Conservation (phyloP, 202 grass and related monocot genomes). For the Carex arenaria region DNA sequence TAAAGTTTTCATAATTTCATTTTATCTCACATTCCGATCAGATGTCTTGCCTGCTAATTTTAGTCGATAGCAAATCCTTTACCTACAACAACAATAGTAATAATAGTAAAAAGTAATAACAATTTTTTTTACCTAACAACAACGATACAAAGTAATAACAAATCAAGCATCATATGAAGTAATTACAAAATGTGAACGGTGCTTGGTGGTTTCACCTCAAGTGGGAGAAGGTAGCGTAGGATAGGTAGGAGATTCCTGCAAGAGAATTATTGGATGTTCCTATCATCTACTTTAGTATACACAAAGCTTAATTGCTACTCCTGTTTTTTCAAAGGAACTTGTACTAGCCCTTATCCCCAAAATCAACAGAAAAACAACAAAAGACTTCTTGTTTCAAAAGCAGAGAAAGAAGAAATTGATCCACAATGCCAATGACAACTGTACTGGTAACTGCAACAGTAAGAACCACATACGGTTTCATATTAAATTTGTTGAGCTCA, state of each 20-base stretch:
- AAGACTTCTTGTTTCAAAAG: neutral
- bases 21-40: neutral
- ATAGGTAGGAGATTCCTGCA: neutral
- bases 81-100: neutral
- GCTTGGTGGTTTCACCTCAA: neutral
- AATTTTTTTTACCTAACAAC: too few relatives aligned
- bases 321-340: neutral
- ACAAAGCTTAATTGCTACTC: neutral
- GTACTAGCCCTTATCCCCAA: neutral
- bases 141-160: neutral
- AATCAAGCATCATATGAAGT: neutral
- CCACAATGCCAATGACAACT: neutral
- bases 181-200: neutral
- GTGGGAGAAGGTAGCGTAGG: neutral
- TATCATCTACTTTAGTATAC: neutral
- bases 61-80: neutral
- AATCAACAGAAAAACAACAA: neutral
- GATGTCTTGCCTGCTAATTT: neutral
- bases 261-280: neutral
- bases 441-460: neutral
- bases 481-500: neutral
- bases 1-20: neutral
- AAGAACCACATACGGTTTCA: neutral
- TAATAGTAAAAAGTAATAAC: neutral
- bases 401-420: neutral